Evolutionary conservation across 768 basidiomycete species (phyloP), one percentile per base, ranked within the genome.

Genomic region (Boletus insuetus): DNA sequence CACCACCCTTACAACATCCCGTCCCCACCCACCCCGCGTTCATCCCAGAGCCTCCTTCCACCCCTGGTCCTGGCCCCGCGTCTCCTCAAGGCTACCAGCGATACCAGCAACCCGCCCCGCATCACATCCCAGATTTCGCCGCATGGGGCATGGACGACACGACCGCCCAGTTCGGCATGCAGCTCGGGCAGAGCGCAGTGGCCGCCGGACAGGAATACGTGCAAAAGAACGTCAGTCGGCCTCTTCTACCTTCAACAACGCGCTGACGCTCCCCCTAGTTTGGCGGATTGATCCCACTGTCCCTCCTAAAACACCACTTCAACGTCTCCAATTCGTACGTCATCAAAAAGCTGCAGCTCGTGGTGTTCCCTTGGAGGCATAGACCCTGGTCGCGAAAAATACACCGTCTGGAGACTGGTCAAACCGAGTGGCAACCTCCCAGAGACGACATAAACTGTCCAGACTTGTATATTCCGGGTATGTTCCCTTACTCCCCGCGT

Each of bases 321-420:
- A 93, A 97, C 70, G 97, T 99, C 11, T 93, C 91, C 14, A 98
- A 98, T 67, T 87, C 86, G 0, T 99, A 99, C 69, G 97, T 98
- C 52, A 85, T 98, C 41, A 81, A 81, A 63, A 99, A 98, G 69
- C 75, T 99, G 8, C 81, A 82, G 14, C 76, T 98, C 11, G 77
- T 99, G 14, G 75, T 98, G n/a, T 98, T 97, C 61, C 97, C 97
- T 0, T 98, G 97, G 97, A 72, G 85, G 41, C 95, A 98, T 68
- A 83, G 81, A 54, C 90, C 94, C 0, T 95, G 94, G 89, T 80
- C 85, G 2, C 79, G 96, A 9, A 82, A 84, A 56, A 68, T 86
- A 12, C 76, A 74, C 49, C 79, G 90, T 47, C 78, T 83, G 20
- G 88, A 91, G 65, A 76, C 85, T 58, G 68, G 82, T 55, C 65